Evolutionary conservation across 2,329 filamentous ascomycete species (phyloP).

Genomic region (Clarireedia sp.): DNA sequence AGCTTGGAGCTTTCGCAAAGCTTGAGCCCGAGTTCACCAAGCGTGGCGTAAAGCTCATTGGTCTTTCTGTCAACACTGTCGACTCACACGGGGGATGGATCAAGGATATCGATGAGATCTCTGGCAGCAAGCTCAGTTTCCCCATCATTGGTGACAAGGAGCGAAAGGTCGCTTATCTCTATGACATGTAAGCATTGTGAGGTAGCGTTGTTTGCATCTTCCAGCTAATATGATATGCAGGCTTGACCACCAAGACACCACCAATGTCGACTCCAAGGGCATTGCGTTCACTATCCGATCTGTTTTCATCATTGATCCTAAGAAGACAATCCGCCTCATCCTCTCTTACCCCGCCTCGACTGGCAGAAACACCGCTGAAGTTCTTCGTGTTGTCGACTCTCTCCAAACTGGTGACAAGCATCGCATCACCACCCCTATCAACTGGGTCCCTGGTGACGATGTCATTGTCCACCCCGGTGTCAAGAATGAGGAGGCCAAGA

Average conservation of each 20-base stretch:
- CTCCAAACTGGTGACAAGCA: slow-evolving; percentile 81
- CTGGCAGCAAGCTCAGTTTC: slow-evolving; percentile 61
- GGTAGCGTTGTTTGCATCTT: not conserved
- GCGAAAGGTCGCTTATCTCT: slow-evolving; percentile 66
- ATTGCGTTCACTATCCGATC: slow-evolving; percentile 91
- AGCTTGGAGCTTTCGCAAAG: slow-evolving; percentile 88
- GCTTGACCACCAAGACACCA: slow-evolving; percentile 73
- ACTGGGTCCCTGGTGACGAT: slow-evolving; percentile 84
- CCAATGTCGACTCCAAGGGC: slow-evolving; percentile 73
- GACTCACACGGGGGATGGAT: slow-evolving; percentile 83
- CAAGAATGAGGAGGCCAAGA: slow-evolving; percentile 76
- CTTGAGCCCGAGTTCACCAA: slow-evolving; percentile 81
- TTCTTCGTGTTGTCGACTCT: slow-evolving; percentile 71
- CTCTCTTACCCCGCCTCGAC: slow-evolving; percentile 89
- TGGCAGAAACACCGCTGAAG: slow-evolving; percentile 73
- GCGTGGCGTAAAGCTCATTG: slow-evolving; percentile 85
- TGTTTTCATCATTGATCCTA: slow-evolving; percentile 90
- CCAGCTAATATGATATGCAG: slow-evolving; percentile 29
- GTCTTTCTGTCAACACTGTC: slow-evolving; percentile 79
- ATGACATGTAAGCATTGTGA: slow-evolving; percentile 58
- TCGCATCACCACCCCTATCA: slow-evolving; percentile 80
- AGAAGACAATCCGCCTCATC: slow-evolving; percentile 87
- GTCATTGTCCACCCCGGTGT: slow-evolving; percentile 84
- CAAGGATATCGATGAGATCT: slow-evolving; percentile 76
- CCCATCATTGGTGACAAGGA: slow-evolving; percentile 78